A percentile compares a stretch with the other conserved stretches of the same genome.
phyloP scores from a whole-genome alignment of 345 rosid genomes.

The Bruguiera parviflora region DNA sequence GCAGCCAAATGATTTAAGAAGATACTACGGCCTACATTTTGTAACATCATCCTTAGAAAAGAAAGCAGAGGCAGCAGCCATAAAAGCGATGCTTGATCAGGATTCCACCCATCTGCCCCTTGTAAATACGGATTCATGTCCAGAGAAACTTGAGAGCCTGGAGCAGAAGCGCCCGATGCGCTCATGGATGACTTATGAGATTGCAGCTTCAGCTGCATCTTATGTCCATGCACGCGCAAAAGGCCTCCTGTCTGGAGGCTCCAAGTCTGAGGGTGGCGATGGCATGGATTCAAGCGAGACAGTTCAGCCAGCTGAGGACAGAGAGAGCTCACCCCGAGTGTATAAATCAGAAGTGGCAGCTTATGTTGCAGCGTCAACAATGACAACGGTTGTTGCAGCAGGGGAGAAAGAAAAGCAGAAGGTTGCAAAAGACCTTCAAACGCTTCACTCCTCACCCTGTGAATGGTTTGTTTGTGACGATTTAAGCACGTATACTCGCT shows the following conservation, averaged over 20 bases:
- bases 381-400: conserved; percentile 86
- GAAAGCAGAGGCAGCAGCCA: conserved; percentile 61
- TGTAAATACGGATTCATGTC: conserved; percentile 9
- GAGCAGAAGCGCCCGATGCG: conserved; percentile 32
- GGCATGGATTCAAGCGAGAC: conserved; percentile 12
- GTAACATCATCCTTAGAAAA: conserved; percentile 80
- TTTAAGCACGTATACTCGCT: conserved; percentile 56
- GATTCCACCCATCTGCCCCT: conserved; percentile 40
- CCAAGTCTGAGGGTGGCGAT: conserved; percentile 14
- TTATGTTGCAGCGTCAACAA: conserved; percentile 70
- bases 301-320: conserved; percentile 28
- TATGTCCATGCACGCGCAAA: conserved; percentile 58
- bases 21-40: conserved; percentile 54
- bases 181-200: conserved; percentile 61
- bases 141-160: neutral
- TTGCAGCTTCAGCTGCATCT: conserved; percentile 93
- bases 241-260: conserved; percentile 35
- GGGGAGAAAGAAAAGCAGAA: conserved; percentile 79
- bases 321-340: conserved; percentile 24
- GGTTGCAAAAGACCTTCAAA: conserved; percentile 73
- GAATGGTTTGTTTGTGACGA: conserved; percentile 95
- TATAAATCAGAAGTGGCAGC: conserved; percentile 82
- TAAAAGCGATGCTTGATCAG: conserved; percentile 51
- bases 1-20: conserved; percentile 58
- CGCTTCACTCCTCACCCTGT: conserved; percentile 80